Base-by-base conservation (phyloP, 1,284 basidiomycete species). In the Fistulinella cinereoalba region DNA sequence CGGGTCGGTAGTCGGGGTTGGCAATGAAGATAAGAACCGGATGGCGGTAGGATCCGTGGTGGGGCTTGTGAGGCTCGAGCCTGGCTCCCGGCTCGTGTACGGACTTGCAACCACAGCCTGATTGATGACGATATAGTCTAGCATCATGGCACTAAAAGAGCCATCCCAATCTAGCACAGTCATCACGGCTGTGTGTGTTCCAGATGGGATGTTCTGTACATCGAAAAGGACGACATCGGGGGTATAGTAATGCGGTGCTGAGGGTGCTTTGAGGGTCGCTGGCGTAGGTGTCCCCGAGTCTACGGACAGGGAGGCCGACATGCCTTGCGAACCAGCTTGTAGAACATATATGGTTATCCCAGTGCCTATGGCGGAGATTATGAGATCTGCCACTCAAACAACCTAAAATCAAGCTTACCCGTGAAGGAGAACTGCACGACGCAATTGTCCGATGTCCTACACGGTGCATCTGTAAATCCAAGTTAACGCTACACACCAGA, bases 291-390 rank as follows among this genome's bases (percentile, higher is more conserved):
- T 32, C 5, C 52, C 62, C 2, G 52, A 54, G 33, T 63, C 53
- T 37, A 63, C 54, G 22, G 52, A 51, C 25, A 63, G 51, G 21
- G 60, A 62, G 11, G 60, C 60, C 18, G 53, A 59, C 53, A 58
- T 59, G 37, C 62, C 60, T 38, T 58, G 51, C 0, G 54, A 48
- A 12, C 62, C 62, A 19, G 58, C 60, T 51, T 47, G 60, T 18
- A 63, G 34, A 23, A 65, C 60, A 44, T 63, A 65, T n/a, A 64
- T 46, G 2, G 62, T 63, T 38, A 64, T 41, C 19, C 60, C 60
- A 4, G 62, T 61, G 1, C 62, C 62, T 64, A 15, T 13, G 27
- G 19, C 31, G 15, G 6, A 37, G 24, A 4, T 31, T 19, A 16
- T 16, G n/a, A 37, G 33, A 10, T 11, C 5, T 18, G 29, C 21